Conservation (phyloP, 768 basidiomycete genomes). For the Glaciozyma antarctica region DNA sequence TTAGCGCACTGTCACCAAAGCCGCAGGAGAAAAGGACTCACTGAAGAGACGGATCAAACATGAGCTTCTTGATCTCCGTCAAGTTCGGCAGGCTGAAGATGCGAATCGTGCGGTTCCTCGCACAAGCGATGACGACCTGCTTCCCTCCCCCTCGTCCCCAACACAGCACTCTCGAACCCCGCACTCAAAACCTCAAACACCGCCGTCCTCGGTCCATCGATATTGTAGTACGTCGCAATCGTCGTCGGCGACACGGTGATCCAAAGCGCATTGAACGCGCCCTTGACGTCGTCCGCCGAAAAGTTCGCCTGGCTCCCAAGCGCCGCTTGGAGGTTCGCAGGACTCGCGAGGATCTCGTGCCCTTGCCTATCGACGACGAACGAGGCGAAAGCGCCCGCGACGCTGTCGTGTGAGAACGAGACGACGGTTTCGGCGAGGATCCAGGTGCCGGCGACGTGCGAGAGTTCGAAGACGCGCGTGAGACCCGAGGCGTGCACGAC, state of each 20-base stretch:
- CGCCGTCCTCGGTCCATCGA: conserved; percentile 24
- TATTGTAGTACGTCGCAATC: conserved; percentile 24
- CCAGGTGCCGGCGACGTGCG: conserved; percentile 46
- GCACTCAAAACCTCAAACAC: conserved; percentile 7
- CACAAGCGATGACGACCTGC: conserved; percentile 18
- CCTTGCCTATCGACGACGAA: conserved; percentile 40
- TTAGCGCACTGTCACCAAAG: no score
- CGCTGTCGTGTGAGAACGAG: conserved; percentile 41
- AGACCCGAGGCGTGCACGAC: conserved; percentile 53
- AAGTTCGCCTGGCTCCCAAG: conserved; percentile 14
- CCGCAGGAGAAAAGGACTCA: not conserved
- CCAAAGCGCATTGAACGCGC: conserved; percentile 24
- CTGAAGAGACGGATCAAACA: conserved; percentile 21
- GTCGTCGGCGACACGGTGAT: conserved; percentile 18
- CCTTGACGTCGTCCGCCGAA: conserved; percentile 2
- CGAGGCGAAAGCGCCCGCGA: conserved; percentile 37
- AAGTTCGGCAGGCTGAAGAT: conserved; percentile 19
- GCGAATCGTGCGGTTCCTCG: conserved; percentile 7
- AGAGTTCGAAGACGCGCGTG: conserved; percentile 51
- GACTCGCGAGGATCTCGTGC: conserved; percentile 10
- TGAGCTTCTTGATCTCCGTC: conserved; percentile 6
- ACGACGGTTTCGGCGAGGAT: conserved; percentile 38
- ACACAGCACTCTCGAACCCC: conserved; percentile 7
- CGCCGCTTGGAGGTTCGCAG: conserved; percentile 19
- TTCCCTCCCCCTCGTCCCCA: conserved; percentile 15